Base-by-base conservation (phyloP, 495 filamentous ascomycete species). In the Hypoxylon crocopeplum region DNA sequence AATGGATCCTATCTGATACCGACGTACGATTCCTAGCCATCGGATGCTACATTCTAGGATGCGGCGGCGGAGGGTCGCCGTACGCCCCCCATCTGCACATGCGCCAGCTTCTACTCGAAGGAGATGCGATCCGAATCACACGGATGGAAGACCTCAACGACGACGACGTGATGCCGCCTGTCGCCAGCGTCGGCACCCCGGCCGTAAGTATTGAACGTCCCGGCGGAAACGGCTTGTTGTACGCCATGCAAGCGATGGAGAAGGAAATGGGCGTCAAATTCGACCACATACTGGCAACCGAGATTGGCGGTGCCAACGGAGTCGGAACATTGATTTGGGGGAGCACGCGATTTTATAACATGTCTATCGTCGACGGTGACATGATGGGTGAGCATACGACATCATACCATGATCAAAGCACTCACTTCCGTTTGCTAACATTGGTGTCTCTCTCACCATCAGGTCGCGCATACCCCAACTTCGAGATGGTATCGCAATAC, bases 31-130 rank as follows among this genome's bases (percentile, higher is more conserved):
- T 75, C 55, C 71, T 84, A 5, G 69, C 74, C 4, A 70, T 76
- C 32, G 82, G 82, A 1, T 78, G 78, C 47, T 78, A 80, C 34
- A 73, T 84, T 33, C 76, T 84, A 11, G 82, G 80, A 10, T 77
- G 74, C 19, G 81, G 77, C 5, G 81, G 80, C 0, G 81, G 81
- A 16, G 74, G 75, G 2, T 67, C 54, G 12, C 74, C 73, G 1
- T 73, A 71, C 37, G 53, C 62, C 11, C 68, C 68, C 11, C 62
- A 50, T 27, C 61, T 70, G 1, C 48, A 53, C n/a, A 56, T 73
- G 20, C 58, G 68, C 12, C 64, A 74, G n/a, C 67, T 74, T 5
- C 58, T 77, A 12, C 64, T 65, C n/a, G 62, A 59, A 17, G 75
- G 75, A 12, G 68, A 62, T 10, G 58, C 48, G 0, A 64, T 76